Evolutionary conservation across 31 red algal genomes (phyloP), one percentile per base, ranked within the genome.

Genomic region (Porphyra umbilicalis): DNA sequence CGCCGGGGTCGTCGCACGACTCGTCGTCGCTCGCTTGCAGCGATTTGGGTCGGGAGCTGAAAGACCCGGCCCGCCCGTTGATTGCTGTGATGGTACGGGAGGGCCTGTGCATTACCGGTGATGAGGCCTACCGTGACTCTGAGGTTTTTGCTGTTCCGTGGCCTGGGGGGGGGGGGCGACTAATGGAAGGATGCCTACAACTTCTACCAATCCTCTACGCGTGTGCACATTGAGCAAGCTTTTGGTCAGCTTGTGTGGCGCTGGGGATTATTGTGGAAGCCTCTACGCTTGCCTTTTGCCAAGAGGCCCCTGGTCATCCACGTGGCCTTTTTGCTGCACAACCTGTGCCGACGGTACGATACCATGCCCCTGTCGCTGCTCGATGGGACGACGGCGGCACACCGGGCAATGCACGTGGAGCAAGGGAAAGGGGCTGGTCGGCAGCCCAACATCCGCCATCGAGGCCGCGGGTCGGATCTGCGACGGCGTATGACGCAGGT

Each of bases 151-250:
- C 83, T 9, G 86, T 77, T 14, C 89, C 83, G 35, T 67, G 78
- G 68, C 80, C 89, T 7, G 35, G 20, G 8, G 42, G 35, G 2
- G 36, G 79, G 32, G 35, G 42, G 34, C 15, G 18, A 46, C 8
- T 4, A 78, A 37, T 82, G 34, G 33, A 11, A 85, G 38, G 89
- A 86, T 79, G 83, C 35, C 2, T 91, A 86, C 79, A 86, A 91
- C 75, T 86, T 44, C 36, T 91, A 36, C 42, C 83, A 79, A 0
- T 85, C 79, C 0, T 84, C 75, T 6, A 29, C 79, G 4, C 57
- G 87, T 4, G 34, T 89, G 57, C 20, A 89, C 35, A 42, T 84
- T 0, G 82, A 84, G 42, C 81, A 89, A 30, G 81, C 75, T 9
- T 84, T 84, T 79, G 81, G 81, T 0, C 81, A 82, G 79, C 79